Percentiles rank a stretch among this genome's conserved stretches.
phyloP scores from a whole-genome alignment of 129 eudicot genomes.

The Centella asiatica region DNA sequence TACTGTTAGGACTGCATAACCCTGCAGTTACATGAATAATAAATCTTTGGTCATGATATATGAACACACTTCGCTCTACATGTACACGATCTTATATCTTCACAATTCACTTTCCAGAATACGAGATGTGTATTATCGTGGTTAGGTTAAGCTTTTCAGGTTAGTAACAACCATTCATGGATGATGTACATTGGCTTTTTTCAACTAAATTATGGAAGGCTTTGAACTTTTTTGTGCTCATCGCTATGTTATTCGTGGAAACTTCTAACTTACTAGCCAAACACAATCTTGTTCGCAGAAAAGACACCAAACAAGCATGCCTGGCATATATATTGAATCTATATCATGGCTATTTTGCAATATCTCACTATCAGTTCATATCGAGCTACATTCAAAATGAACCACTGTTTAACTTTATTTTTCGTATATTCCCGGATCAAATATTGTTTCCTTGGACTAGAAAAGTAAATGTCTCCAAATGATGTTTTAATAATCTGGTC shows the following conservation, averaged over 20 bases:
- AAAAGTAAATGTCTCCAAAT: background rate
- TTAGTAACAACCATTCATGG: too few species aligned
- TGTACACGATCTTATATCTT: too few species aligned
- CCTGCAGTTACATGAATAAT: conserved; percentile 30
- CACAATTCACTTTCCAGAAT: too few species aligned
- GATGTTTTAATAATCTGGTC: background rate
- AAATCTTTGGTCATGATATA: too few species aligned
- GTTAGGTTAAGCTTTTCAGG: too few species aligned
- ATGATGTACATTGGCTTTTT: too few species aligned
- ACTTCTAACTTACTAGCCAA: background rate
- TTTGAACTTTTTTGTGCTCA: background rate
- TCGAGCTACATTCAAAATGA: too few species aligned
- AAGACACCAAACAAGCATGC: background rate
- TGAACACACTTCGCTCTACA: too few species aligned
- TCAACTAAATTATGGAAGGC: background rate
- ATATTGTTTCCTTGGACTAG: background rate
- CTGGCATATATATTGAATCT: background rate
- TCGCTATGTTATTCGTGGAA: background rate
- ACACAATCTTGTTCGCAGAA: background rate
- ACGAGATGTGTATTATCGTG: too few species aligned
- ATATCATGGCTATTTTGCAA: background rate
- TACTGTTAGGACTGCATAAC: conserved; percentile 52
- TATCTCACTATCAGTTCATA: background rate
- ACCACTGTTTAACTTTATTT: background rate
- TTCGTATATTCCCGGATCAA: background rate